Evolutionary conservation across 108 stramenopile genomes (phyloP).

Genomic region (Pseudonitzschia multiseries): DNA sequence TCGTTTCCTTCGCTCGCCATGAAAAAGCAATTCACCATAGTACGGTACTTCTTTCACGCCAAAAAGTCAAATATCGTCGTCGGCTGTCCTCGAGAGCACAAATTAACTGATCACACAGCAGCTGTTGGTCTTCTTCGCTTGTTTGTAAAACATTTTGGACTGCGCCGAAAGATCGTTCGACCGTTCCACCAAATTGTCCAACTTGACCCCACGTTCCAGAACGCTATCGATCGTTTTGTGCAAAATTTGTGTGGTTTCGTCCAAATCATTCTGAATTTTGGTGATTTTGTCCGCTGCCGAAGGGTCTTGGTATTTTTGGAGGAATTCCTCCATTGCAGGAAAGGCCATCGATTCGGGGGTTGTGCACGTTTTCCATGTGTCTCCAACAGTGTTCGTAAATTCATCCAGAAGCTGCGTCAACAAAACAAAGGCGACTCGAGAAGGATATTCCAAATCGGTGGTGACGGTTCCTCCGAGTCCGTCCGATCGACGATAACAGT

Average conservation of each 20-base stretch:
- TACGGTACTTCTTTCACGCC: background rate
- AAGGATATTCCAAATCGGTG: conserved; percentile 96
- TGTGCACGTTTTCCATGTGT: conserved; percentile 69
- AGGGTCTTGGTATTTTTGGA: conserved; percentile 90
- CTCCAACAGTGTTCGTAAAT: conserved; percentile 67
- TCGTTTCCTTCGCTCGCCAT: background rate
- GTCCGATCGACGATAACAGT: conserved; percentile 95
- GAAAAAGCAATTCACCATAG: background rate
- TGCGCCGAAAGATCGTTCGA: conserved; percentile 94
- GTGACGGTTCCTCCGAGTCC: conserved; percentile 93
- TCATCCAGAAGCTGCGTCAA: conserved; percentile 95
- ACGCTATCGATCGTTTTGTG: conserved; percentile 99
- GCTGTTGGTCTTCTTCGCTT: conserved; percentile 97
- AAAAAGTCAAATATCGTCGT: background rate
- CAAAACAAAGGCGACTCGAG: conserved; percentile 97
- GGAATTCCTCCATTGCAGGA: conserved; percentile 66
- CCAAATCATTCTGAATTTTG: conserved; percentile 98
- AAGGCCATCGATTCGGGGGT: conserved; percentile 62
- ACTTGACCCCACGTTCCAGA: conserved; percentile 95
- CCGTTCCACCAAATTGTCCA: conserved; percentile 96
- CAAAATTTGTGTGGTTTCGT: conserved; percentile 97
- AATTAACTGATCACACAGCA: conserved; percentile 90
- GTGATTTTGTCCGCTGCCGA: conserved; percentile 96
- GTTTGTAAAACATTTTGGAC: conserved; percentile 99
- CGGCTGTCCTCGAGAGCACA: background rate